Evolutionary conservation across 768 basidiomycete species (phyloP).

Genomic region (Astraeus odoratus): DNA sequence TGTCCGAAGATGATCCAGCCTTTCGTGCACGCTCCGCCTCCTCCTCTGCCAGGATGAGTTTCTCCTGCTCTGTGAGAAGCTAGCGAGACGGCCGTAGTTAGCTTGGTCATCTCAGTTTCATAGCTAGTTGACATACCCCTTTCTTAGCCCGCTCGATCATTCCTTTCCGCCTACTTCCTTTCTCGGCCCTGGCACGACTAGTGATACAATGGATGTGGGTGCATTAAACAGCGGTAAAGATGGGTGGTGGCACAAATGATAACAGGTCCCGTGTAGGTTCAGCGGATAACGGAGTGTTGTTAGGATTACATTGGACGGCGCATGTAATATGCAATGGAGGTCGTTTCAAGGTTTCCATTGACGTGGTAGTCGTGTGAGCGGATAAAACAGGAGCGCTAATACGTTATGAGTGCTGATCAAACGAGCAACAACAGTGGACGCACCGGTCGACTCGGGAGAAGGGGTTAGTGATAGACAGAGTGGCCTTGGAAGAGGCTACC

Average conservation of each 20-base stretch:
- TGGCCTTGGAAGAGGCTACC: background rate
- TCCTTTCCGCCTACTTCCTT: constrained; percentile 60
- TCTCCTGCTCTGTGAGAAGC: constrained; percentile 62
- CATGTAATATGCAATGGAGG: constrained; percentile 11
- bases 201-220: constrained; percentile 13
- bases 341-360: constrained; percentile 9
- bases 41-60: constrained; percentile 47
- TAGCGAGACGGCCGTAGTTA: constrained; percentile 15
- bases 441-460: constrained; percentile 53
- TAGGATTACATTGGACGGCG: constrained; percentile 18
- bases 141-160: constrained; percentile 71
- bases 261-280: constrained; percentile 27
- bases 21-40: constrained; percentile 36
- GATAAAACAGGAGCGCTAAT: constrained; percentile 42
- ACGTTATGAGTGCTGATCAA: constrained; percentile 62
- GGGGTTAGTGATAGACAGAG: background rate
- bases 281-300: constrained; percentile 29
- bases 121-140: constrained; percentile 43
- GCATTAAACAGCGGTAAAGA: constrained; percentile 61
- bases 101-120: background rate
- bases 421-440: constrained; percentile 26
- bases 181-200: constrained; percentile 71
- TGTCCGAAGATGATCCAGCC: constrained; percentile 24
- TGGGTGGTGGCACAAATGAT: constrained; percentile 59
- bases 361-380: constrained; percentile 15